Conservation (phyloP, 331 rosid genomes). For the Pyrus hybrid region DNA sequence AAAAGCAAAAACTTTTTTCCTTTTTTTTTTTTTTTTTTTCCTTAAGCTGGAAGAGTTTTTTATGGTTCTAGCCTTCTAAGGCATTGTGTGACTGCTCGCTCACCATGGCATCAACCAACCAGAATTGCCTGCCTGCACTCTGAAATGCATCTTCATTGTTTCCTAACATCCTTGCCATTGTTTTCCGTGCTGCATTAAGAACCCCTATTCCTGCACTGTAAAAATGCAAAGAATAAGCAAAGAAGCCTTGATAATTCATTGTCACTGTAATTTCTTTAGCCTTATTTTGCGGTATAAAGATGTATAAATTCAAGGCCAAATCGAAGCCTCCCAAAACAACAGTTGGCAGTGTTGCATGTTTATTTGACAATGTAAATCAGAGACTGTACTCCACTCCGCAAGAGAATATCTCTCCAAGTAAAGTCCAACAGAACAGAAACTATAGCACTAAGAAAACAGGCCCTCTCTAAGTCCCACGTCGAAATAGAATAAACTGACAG, state of each 20-base stretch:
- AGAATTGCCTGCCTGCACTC: slow-evolving; percentile 87
- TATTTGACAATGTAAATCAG: not conserved
- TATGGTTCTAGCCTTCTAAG: not conserved
- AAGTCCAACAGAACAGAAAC: not conserved
- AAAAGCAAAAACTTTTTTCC: not conserved
- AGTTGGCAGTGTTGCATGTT: not conserved
- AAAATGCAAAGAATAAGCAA: slow-evolving; percentile 23
- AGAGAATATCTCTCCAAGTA: not conserved
- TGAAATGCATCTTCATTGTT: slow-evolving; percentile 74
- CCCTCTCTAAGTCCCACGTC: not conserved
- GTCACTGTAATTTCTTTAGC: slow-evolving; percentile 4
- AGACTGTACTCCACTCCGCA: not conserved
- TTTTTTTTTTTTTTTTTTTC: not conserved
- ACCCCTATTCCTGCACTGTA: slow-evolving; percentile 99
- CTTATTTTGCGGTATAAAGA: not conserved
- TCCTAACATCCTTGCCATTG: slow-evolving; percentile 99
- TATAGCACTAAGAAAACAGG: not conserved
- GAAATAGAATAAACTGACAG: not conserved
- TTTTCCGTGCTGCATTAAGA: slow-evolving; percentile 78
- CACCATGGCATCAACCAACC: slow-evolving; percentile 97
- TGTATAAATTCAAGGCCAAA: not conserved
- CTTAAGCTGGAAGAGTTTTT: not conserved
- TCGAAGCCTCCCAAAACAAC: not conserved
- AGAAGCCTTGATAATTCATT: slow-evolving; percentile 6
- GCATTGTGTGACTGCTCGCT: slow-evolving; percentile 16